Percentiles rank a stretch among this genome's conserved stretches.
These are phyloP conservation scores for Fusarium mangiferae DNA, from an alignment of 2,329 filamentous ascomycete species.

Conservation along the genomic window DNA sequence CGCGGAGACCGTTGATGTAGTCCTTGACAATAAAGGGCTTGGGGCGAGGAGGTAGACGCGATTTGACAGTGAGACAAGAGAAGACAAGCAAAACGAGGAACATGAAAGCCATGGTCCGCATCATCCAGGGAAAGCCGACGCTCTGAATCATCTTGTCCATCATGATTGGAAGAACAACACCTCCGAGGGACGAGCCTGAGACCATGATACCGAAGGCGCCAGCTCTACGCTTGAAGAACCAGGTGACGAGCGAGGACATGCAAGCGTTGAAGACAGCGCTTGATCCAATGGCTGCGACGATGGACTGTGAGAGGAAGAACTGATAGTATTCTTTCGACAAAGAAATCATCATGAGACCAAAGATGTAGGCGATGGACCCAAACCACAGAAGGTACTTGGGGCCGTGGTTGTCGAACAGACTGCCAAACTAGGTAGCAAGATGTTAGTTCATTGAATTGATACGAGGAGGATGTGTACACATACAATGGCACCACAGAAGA, in stretches of 20 bases:
- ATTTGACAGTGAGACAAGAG: slow-evolving; percentile 49
- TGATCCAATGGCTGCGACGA: slow-evolving; percentile 55
- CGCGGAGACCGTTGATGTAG: slow-evolving; percentile 58
- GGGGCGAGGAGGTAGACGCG: slow-evolving; percentile 57
- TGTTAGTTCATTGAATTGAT: background rate
- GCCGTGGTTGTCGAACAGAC: slow-evolving; percentile 72
- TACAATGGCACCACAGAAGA: slow-evolving; percentile 61
- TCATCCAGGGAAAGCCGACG: slow-evolving; percentile 60
- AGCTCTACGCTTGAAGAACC: slow-evolving; percentile 64
- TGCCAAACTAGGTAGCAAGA: slow-evolving; percentile 57
- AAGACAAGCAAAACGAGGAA: slow-evolving; percentile 52
- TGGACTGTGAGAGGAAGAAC: slow-evolving; percentile 55
- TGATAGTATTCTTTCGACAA: slow-evolving; percentile 59
- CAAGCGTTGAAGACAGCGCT: slow-evolving; percentile 56
- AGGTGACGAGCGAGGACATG: slow-evolving; percentile 57
- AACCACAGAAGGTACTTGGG: slow-evolving; percentile 65
- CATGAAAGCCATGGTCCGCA: slow-evolving; percentile 59
- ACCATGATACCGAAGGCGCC: slow-evolving; percentile 64
- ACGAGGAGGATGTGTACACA: slow-evolving; percentile 39
- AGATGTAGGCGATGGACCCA: slow-evolving; percentile 67
- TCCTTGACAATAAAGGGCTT: slow-evolving; percentile 57
- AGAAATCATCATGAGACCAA: slow-evolving; percentile 73
- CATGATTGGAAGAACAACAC: slow-evolving; percentile 70
- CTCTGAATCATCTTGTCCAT: slow-evolving; percentile 62
- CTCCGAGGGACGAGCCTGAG: slow-evolving; percentile 65